Evolutionary conservation across 1,284 basidiomycete species (phyloP).

Genomic region (Heterobasidion annosum): DNA sequence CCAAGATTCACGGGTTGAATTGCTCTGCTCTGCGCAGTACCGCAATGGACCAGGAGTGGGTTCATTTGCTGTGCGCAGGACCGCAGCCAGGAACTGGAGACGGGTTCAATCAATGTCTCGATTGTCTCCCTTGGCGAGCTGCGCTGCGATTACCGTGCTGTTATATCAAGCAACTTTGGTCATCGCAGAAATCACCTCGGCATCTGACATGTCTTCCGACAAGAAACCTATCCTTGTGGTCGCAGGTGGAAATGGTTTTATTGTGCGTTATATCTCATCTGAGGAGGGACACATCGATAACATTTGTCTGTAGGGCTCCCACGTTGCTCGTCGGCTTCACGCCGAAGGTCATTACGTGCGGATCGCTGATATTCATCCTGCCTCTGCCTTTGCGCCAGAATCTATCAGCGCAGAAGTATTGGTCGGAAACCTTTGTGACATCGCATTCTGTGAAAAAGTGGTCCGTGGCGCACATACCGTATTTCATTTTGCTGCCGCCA

Average conservation of each 20-base stretch:
- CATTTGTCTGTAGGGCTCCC: constrained; percentile 34
- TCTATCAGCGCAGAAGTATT: constrained; percentile 26
- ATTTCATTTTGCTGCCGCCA: constrained; percentile 48
- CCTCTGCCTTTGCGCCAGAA: constrained; percentile 16
- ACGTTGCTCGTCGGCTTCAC: constrained; percentile 33
- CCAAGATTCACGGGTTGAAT: no score
- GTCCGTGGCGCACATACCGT: constrained; percentile 32
- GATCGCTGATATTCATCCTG: constrained; percentile 30
- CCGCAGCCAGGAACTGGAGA: no score
- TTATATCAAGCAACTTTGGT: not conserved
- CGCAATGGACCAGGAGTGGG: no score
- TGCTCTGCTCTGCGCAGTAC: no score
- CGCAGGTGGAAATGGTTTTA: constrained; percentile 45
- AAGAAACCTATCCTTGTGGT: not conserved
- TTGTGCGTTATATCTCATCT: constrained; percentile 27
- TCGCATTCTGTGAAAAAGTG: constrained; percentile 25
- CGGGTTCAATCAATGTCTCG: no score
- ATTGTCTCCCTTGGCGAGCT: no score
- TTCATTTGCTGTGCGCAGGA: no score
- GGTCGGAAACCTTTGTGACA: constrained; percentile 38
- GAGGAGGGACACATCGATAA: not conserved
- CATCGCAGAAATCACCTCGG: not conserved
- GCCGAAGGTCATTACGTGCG: constrained; percentile 26
- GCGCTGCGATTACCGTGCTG: no score
- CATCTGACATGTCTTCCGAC: not conserved